Base-by-base conservation (phyloP, 2,329 filamentous ascomycete species). In the Calonectria fujianensis region DNA sequence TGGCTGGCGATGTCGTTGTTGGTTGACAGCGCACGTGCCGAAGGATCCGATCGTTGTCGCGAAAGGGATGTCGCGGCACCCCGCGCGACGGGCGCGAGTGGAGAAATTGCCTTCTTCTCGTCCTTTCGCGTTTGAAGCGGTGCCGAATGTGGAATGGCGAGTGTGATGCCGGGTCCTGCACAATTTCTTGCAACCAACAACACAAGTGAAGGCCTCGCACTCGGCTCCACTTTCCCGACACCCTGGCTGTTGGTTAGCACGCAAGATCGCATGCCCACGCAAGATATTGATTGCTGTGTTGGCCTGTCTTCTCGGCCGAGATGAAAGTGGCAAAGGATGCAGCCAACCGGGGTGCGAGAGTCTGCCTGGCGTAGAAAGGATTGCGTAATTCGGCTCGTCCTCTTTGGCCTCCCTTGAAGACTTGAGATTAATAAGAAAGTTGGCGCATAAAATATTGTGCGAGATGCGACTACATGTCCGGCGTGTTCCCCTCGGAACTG, bases 121-220 rank as follows among this genome's bases (percentile, higher is more conserved):
- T n/a, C 57, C 37, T 13, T 63, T 41, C 24, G 35, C 35, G 57
- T 63, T 63, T 41, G 35, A 41, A 27, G 16, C 37, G 10, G 57
- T 13, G 57, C 57, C 57, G 57, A 63, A 63, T 63, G 14, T 18
- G 57, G 57, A 63, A 63, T 27, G 13, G 57, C 57, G 35, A 63
- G 57, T 63, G 57, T 63, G 57, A 63, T 29, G 35, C 13, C n/a
- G 13, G 32, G 35, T 63, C 57, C 57, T 63, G 37, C n/a, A 9
- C 57, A 39, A 63, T 63, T 41, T 63, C 57, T 16, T 24, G 27
- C 35, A 20, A 29, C 57, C 57, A 63, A 63, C 57, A 61, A 61
- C 32, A 4, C 57, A 27, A 18, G 37, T 27, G 5, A 39, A 39
- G 14, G 39, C 9, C 24, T 29, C 35, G 37, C 13, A 41, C 24